These are phyloP conservation scores for Starmera quercuum DNA, from an alignment of 805 yeast species.

Conservation along the genomic window DNA sequence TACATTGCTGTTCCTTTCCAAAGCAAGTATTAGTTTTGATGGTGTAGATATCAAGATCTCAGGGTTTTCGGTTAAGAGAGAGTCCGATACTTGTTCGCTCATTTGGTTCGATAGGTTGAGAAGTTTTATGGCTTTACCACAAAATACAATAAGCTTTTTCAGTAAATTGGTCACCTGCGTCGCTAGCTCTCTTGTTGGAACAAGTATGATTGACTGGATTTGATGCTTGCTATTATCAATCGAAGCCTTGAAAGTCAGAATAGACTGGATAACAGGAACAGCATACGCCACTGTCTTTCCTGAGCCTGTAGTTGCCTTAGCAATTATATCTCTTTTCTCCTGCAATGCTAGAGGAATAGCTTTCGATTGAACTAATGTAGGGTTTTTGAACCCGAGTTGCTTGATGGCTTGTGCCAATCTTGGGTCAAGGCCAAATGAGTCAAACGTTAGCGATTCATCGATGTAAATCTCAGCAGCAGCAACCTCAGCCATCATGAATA, in stretches of 20 bases:
- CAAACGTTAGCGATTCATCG: constrained; percentile 66
- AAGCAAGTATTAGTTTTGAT: constrained; percentile 51
- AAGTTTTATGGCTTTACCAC: constrained; percentile 55
- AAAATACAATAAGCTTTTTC: constrained; percentile 58
- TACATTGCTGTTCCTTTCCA: constrained; percentile 42
- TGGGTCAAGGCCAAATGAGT: constrained; percentile 72
- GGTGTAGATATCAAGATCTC: constrained; percentile 87
- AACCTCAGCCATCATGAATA: constrained; percentile 13
- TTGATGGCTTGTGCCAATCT: constrained; percentile 79
- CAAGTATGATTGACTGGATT: constrained; percentile 50
- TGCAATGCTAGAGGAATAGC: constrained; percentile 90
- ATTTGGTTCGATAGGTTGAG: constrained; percentile 59
- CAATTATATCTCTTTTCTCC: constrained; percentile 86
- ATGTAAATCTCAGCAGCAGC: constrained; percentile 65
- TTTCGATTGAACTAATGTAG: constrained; percentile 84
- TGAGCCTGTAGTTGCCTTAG: constrained; percentile 91
- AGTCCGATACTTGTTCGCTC: constrained; percentile 61
- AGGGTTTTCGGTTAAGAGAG: constrained; percentile 68
- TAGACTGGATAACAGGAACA: constrained; percentile 77
- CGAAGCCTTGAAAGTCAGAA: constrained; percentile 38
- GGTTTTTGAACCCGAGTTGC: constrained; percentile 71
- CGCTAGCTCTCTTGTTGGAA: constrained; percentile 90
- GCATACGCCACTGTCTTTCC: constrained; percentile 92
- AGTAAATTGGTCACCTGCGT: constrained; percentile 74
- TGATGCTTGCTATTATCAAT: constrained; percentile 18